Conservation (phyloP, 139 green algal species). For the Nannochloris sp. region DNA sequence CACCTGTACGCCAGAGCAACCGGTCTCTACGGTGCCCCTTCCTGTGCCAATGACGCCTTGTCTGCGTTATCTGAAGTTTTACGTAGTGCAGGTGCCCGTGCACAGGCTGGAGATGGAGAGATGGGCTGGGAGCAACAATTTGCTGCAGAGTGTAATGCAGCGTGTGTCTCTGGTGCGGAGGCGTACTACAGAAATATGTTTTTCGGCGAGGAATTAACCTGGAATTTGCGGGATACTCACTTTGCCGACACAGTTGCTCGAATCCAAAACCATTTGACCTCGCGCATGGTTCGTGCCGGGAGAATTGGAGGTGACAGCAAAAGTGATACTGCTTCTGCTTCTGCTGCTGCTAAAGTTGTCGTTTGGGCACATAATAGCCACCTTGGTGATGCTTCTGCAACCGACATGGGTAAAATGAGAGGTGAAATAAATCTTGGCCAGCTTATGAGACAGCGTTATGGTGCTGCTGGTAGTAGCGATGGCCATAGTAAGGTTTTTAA, state of each 20-base stretch:
- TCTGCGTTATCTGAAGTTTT: conserved; percentile 24
- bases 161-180: conserved; percentile 45
- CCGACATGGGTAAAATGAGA: conserved; percentile 44
- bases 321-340: conserved; percentile 6
- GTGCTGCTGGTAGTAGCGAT: too few species aligned
- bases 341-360: neutral
- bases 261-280: conserved; percentile 11
- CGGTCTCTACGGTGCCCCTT: conserved; percentile 8
- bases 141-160: conserved; percentile 31
- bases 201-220: conserved; percentile 37
- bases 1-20: conserved; percentile 24
- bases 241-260: conserved; percentile 27
- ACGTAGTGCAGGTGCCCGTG: neutral
- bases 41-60: conserved; percentile 31
- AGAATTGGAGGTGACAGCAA: too few species aligned
- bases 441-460: conserved; percentile 38
- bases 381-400: conserved; percentile 51
- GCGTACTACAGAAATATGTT: conserved; percentile 50
- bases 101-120: conserved; percentile 2
- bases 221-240: conserved; percentile 60
- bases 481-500: conserved; percentile 16
- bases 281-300: neutral
- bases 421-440: conserved; percentile 57
- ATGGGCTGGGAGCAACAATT: conserved; percentile 19
- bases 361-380: conserved; percentile 57